Conservation (phyloP, 768 basidiomycete genomes). For the Hygrocybe coccinea region DNA sequence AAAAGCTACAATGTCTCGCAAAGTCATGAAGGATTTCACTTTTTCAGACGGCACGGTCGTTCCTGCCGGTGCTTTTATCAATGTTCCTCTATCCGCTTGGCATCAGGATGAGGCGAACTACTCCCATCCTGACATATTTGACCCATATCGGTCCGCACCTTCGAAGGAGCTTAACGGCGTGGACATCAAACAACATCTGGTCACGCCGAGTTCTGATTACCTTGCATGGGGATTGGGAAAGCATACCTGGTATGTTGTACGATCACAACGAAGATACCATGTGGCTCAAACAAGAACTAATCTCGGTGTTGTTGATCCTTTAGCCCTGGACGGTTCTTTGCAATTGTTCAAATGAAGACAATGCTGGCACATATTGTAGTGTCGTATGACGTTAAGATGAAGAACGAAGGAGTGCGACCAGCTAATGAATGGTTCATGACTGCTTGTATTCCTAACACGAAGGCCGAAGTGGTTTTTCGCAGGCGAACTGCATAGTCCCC, state of each 20-base stretch:
- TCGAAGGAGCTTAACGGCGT: constrained; percentile 17
- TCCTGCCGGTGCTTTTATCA: constrained; percentile 29
- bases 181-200: constrained; percentile 29
- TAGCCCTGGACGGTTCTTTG: background rate
- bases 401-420: background rate
- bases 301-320: too few relatives aligned
- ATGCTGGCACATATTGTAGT: background rate
- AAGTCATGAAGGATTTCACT: constrained; percentile 28
- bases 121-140: constrained; percentile 27
- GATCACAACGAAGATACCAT: too few relatives aligned
- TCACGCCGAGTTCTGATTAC: constrained; percentile 29
- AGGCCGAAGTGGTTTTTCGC: background rate
- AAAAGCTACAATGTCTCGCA: constrained; percentile 28
- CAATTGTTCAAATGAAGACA: background rate
- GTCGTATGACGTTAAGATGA: background rate
- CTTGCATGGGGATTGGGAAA: constrained; percentile 17
- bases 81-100: constrained; percentile 18
- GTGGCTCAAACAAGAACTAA: too few relatives aligned
- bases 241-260: constrained; percentile 4
- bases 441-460: background rate
- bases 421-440: background rate
- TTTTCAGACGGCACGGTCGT: constrained; percentile 37
- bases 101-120: constrained; percentile 25
- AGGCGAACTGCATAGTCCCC: constrained; percentile 1
- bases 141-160: constrained; percentile 42